Percentiles rank a stretch among this genome's conserved stretches.
Conservation (phyloP, 2,329 filamentous ascomycete genomes). For the Botrytis galanthina region DNA sequence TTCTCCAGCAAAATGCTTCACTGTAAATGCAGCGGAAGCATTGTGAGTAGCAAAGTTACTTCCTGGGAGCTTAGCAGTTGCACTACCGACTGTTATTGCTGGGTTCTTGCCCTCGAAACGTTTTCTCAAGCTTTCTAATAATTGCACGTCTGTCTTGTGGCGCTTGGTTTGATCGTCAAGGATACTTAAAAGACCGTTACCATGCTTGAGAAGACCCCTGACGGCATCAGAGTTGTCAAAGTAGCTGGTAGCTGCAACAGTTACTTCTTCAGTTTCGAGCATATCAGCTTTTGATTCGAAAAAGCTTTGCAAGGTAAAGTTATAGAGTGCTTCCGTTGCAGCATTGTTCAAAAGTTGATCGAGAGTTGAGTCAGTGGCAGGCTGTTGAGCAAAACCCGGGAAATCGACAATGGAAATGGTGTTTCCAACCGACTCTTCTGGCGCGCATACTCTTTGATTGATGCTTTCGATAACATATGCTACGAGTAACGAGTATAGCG, state of each 20-base stretch:
- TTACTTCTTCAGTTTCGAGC: constrained; percentile 90
- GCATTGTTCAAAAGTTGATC: constrained; percentile 96
- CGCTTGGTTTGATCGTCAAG: constrained; percentile 93
- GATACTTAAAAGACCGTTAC: constrained; percentile 90
- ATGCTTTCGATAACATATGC: constrained; percentile 91
- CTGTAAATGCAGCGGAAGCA: constrained; percentile 75
- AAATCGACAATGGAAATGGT: constrained; percentile 96
- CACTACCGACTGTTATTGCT: constrained; percentile 74
- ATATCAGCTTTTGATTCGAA: constrained; percentile 93
- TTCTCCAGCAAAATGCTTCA: constrained; percentile 94
- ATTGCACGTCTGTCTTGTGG: constrained; percentile 82
- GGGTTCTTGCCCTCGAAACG: constrained; percentile 94
- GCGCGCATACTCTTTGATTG: constrained; percentile 84
- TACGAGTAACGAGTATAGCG: constrained; percentile 88
- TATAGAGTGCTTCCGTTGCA: constrained; percentile 87
- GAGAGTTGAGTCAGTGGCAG: constrained; percentile 78
- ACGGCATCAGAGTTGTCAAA: constrained; percentile 97
- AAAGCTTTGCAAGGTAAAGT: constrained; percentile 90
- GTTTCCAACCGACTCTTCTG: constrained; percentile 86
- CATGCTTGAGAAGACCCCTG: constrained; percentile 83
- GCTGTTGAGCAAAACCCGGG: constrained; percentile 85
- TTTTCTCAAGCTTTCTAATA: constrained; percentile 86
- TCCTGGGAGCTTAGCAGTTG: constrained; percentile 74
- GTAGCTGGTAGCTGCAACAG: constrained; percentile 87
- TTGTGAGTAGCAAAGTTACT: constrained; percentile 90